A percentile compares a stretch with the other conserved stretches of the same genome.
Conservation (phyloP, 2,329 filamentous ascomycete species). For the Hortaea werneckii region DNA sequence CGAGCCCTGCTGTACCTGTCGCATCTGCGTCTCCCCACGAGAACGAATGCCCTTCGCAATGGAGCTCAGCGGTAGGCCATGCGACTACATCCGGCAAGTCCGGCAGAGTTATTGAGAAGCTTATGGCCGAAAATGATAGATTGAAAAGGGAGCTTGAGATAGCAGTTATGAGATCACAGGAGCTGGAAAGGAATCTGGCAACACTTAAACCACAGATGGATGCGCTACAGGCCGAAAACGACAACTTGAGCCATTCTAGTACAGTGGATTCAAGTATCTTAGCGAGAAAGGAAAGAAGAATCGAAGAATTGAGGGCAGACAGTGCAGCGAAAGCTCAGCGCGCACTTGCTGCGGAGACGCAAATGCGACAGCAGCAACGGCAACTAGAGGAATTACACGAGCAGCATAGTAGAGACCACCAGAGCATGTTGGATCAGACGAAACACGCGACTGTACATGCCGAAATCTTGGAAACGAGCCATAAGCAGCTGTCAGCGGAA, state of each 20-base stretch:
- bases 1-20: neutral
- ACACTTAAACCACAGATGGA: conserved; percentile 64
- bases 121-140: conserved; percentile 71
- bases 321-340: conserved; percentile 56
- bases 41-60: conserved; percentile 25
- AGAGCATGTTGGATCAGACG: conserved; percentile 40
- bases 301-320: conserved; percentile 55
- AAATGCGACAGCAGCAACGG: conserved; percentile 4
- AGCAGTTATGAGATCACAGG: conserved; percentile 46
- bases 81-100: conserved; percentile 60
- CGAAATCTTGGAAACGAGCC: conserved; percentile 58
- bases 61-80: conserved; percentile 60
- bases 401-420: conserved; percentile 53
- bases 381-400: conserved; percentile 52
- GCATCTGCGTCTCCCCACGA: conserved; percentile 3
- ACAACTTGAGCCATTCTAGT: conserved; percentile 57
- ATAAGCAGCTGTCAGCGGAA: conserved; percentile 58
- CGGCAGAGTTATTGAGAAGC: conserved; percentile 67
- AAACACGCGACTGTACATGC: conserved; percentile 50
- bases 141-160: conserved; percentile 55
- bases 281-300: conserved; percentile 62
- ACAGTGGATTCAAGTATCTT: conserved; percentile 62
- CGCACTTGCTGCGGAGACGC: conserved; percentile 29
- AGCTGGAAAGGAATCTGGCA: conserved; percentile 58
- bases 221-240: conserved; percentile 56